A percentile compares a stretch with the other conserved stretches of the same genome.
Evolutionary conservation across 164 flowering plant species (phyloP).

Genomic region (Stephania yunnanensis): DNA sequence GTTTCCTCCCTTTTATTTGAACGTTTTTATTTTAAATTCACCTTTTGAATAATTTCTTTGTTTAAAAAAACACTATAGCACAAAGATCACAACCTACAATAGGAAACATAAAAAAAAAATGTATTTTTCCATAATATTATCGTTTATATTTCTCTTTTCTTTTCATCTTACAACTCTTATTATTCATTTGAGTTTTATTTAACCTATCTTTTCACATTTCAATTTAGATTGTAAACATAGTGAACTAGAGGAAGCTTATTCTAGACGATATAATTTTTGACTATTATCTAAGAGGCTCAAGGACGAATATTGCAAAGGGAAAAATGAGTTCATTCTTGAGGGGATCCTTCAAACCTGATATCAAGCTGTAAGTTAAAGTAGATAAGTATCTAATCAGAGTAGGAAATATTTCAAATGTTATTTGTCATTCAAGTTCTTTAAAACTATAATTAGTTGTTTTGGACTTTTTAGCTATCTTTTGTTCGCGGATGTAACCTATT

Average conservation of each 20-base stretch:
- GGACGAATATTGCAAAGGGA: slow-evolving; percentile 73
- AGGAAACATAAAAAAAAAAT: no score
- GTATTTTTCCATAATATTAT: no score
- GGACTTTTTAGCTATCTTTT: background rate
- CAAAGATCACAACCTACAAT: no score
- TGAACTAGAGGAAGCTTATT: slow-evolving; percentile 77
- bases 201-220: background rate
- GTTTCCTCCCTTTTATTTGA: no score
- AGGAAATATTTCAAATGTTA: no score
- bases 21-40: no score
- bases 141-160: background rate
- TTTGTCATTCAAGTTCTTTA: background rate
- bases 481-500: no score
- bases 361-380: slow-evolving; percentile 67
- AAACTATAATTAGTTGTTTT: background rate
- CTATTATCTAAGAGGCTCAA: slow-evolving; percentile 81
- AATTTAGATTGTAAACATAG: slow-evolving; percentile 63
- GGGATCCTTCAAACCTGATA: slow-evolving; percentile 71
- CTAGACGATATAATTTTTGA: slow-evolving; percentile 73
- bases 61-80: no score
- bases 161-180: no score
- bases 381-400: background rate
- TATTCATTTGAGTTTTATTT: background rate
- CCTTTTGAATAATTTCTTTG: no score
- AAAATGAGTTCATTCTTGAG: slow-evolving; percentile 88